A percentile compares a stretch with the other conserved stretches of the same genome.
phyloP scores from a whole-genome alignment of 2,329 filamentous ascomycete genomes.

The Aspergillus cejpii region DNA sequence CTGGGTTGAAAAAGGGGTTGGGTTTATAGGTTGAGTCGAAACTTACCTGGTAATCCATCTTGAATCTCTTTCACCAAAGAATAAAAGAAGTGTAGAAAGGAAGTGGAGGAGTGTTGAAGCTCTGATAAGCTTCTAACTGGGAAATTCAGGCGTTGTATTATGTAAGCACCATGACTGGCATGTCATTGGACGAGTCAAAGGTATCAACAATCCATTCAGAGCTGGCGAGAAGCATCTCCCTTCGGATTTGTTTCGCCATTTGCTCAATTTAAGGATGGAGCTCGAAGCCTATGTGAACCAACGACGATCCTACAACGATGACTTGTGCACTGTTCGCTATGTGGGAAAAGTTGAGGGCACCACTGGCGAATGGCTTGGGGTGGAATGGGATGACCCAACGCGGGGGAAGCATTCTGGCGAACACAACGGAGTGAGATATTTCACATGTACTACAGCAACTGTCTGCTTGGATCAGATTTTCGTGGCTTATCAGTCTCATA shows the following conservation, averaged over 20 bases:
- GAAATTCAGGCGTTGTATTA: conserved; percentile 16
- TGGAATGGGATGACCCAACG: conserved; percentile 88
- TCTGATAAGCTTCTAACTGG: not conserved
- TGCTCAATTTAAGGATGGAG: not conserved
- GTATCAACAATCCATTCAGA: conserved; percentile 6
- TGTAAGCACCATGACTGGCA: conserved; percentile 18
- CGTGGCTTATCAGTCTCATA: conserved; percentile 32
- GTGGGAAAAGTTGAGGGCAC: conserved; percentile 70
- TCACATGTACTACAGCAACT: conserved; percentile 56
- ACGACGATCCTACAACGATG: conserved; percentile 70
- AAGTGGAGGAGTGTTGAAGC: conserved; percentile 11
- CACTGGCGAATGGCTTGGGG: conserved; percentile 75
- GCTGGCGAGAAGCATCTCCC: not conserved
- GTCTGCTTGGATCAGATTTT: not conserved
- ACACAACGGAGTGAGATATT: conserved; percentile 72
- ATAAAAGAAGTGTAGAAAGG: conserved; percentile 7
- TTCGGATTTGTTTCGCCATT: not conserved
- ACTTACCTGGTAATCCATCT: conserved; percentile 49
- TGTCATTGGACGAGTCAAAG: conserved; percentile 7
- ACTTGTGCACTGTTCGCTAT: conserved; percentile 78
- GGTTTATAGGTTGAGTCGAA: not conserved
- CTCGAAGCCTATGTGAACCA: conserved; percentile 53
- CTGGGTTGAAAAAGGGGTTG: conserved; percentile 10
- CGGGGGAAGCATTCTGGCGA: conserved; percentile 88
- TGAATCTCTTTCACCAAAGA: conserved; percentile 1